Conservation (phyloP, 805 yeast genomes). For the Kodamaea kaohsiungensis region DNA sequence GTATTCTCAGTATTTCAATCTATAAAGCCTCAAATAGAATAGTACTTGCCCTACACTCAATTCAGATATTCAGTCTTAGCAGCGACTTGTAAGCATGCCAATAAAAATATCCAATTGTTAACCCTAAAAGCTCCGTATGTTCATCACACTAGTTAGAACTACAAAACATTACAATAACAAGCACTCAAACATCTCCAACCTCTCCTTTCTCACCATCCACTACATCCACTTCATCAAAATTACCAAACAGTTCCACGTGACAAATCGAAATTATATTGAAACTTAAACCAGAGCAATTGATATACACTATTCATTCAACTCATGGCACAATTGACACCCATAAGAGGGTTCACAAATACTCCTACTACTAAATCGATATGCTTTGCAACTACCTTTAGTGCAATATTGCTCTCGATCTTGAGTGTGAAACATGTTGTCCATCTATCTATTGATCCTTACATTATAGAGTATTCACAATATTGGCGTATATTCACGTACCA, state of each 20-base stretch:
- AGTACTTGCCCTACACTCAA: too few relatives aligned
- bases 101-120: too few relatives aligned
- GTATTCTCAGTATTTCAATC: too few relatives aligned
- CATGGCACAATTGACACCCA: conserved; percentile 44
- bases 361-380: conserved; percentile 46
- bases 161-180: too few relatives aligned
- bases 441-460: conserved; percentile 53
- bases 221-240: too few relatives aligned
- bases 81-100: too few relatives aligned
- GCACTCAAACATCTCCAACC: too few relatives aligned
- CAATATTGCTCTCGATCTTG: conserved; percentile 45
- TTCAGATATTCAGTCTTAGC: too few relatives aligned
- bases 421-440: conserved; percentile 45
- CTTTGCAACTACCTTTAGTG: conserved; percentile 31
- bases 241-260: not conserved
- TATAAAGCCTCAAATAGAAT: too few relatives aligned
- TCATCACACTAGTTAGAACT: too few relatives aligned
- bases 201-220: too few relatives aligned
- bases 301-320: not conserved
- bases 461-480: conserved; percentile 55
- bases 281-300: not conserved
- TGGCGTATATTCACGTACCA: conserved; percentile 56
- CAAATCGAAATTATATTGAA: not conserved
- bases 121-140: too few relatives aligned
- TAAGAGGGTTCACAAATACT: conserved; percentile 41